Percentiles rank a stretch among this genome's conserved stretches.
phyloP scores from a whole-genome alignment of 805 yeast species.

The Spathaspora girioi region DNA sequence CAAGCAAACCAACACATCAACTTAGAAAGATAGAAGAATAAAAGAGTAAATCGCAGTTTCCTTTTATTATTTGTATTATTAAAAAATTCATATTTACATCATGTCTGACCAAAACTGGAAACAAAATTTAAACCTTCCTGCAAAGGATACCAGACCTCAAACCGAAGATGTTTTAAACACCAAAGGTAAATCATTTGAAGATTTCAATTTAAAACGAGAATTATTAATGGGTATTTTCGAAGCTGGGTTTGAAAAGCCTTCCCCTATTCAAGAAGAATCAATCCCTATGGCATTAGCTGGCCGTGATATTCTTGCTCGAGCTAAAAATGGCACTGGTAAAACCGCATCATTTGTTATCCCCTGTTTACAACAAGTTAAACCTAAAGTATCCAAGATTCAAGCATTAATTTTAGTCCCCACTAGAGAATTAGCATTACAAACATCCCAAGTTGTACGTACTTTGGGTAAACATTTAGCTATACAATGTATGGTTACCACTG shows the following conservation, averaged over 20 bases:
- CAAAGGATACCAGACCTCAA: conserved; percentile 89
- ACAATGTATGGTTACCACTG: conserved; percentile 96
- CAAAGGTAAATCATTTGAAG: conserved; percentile 88
- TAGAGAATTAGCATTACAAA: conserved; percentile 95
- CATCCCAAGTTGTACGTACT: conserved; percentile 95
- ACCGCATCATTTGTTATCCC: conserved; percentile 98
- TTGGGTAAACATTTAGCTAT: conserved; percentile 90
- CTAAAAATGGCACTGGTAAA: conserved; percentile 98
- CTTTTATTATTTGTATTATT: background rate
- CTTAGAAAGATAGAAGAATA: too few species aligned
- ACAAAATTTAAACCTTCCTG: conserved; percentile 8
- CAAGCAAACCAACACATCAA: too few species aligned
- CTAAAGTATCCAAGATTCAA: conserved; percentile 80
- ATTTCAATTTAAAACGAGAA: conserved; percentile 87
- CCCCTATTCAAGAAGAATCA: conserved; percentile 96
- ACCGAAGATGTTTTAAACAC: conserved; percentile 94
- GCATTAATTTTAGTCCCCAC: conserved; percentile 94
- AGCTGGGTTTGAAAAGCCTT: conserved; percentile 97
- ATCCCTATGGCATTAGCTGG: conserved; percentile 95
- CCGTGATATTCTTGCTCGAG: conserved; percentile 93
- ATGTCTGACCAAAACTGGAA: conserved; percentile 7
- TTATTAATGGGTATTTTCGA: conserved; percentile 97
- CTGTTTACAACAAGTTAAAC: conserved; percentile 81
- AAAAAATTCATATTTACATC: background rate
- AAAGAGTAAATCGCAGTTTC: too few species aligned